Base-by-base conservation (phyloP, 169 alveolate genomes). In the Plasmodium coatneyi region DNA sequence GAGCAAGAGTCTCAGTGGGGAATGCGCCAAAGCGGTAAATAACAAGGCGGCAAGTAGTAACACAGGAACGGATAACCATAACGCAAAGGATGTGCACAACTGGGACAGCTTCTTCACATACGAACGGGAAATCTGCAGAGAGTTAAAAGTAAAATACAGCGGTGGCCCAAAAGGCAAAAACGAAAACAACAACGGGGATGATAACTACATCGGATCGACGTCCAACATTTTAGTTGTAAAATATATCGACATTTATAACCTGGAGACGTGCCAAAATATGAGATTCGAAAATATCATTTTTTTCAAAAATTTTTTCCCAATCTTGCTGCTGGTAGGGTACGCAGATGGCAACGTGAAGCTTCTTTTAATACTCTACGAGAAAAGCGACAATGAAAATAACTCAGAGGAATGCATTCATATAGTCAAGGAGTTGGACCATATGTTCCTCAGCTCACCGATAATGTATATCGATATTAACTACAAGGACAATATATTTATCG, bases 391-490 rank as follows among this genome's bases (percentile, higher is more conserved):
- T 41, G 82, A 78, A 79, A 25, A 56, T 71, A 78, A 87, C 34
- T 19, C 46, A 3, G 93, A 87, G 30, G 74, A 79, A 56, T 60
- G 87, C 36, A 79, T 87, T 5, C 82, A 87, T 32, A 56, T 87
- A 66, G 36, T 78, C 34, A 60, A 87, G 56, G 90, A 80, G 34
- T 87, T 87, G 81, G 87, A 79, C 52, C 32, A 60, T 36, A 22
- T 87, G 56, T 87, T 46, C 28, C 78, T 87, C 78, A 46, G 74
- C 22, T 87, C 93, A 6, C 93, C 93, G 25, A 28, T 87, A 56
- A 87, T 87, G 93, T 80, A 39, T 66, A 87, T 87, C 80, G 93
- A 87, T 79, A 87, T 87, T 22, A 87, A 87, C 36, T 87, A 87
- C 41, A 78, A 79, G 71, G 93, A 87, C 34, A 79, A 79, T 79